phyloP scores from a whole-genome alignment of 169 alveolate species.

The Plasmodium blacklocki region DNA sequence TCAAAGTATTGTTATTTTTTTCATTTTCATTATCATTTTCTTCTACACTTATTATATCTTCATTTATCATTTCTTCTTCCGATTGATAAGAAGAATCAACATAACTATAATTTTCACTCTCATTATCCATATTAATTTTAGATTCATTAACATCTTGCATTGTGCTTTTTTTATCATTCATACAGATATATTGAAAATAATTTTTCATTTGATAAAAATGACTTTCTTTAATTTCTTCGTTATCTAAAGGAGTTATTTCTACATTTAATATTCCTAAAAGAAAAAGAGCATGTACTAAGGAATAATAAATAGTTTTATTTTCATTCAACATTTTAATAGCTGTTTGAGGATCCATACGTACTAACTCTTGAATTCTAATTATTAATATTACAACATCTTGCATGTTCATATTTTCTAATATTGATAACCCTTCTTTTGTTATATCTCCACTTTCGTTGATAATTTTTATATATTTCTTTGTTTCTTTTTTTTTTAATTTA shows the following conservation, averaged over 20 bases:
- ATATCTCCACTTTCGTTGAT: conserved; percentile 52
- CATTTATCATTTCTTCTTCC: background rate
- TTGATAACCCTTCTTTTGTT: conserved; percentile 32
- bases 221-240: conserved; percentile 19
- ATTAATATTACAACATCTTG: conserved; percentile 36
- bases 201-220: conserved; percentile 32
- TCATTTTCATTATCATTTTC: background rate
- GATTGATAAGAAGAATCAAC: background rate
- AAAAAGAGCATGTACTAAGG: conserved; percentile 69
- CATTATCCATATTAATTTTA: background rate
- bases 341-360: conserved; percentile 54
- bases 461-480: background rate
- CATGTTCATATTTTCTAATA: conserved; percentile 57
- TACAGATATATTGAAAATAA: conserved; percentile 31
- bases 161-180: background rate
- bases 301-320: conserved; percentile 34
- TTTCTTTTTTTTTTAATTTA: background rate
- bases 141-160: background rate
- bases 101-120: background rate
- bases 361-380: conserved; percentile 29
- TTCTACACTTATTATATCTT: background rate
- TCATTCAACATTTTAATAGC: conserved; percentile 31
- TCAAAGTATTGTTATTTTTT: background rate
- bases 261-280: conserved; percentile 56
- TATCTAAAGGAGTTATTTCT: conserved; percentile 6